Conservation (phyloP, 768 basidiomycete species). For the Lyophyllum shimeji region DNA sequence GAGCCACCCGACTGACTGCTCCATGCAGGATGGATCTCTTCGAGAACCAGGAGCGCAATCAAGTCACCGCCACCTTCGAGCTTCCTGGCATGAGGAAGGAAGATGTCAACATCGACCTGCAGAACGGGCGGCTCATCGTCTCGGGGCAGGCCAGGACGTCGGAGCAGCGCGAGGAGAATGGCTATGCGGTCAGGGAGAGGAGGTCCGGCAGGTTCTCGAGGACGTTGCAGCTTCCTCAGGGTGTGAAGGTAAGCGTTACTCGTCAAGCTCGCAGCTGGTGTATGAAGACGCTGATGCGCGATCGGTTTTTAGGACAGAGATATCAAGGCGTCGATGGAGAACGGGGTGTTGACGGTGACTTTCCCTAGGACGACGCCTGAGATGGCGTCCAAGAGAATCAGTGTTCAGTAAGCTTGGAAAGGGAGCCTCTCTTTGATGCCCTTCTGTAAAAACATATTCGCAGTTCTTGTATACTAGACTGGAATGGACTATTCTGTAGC, state of each 20-base stretch:
- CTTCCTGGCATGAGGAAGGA: conserved; percentile 52
- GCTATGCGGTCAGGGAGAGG: conserved; percentile 42
- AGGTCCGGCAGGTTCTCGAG: conserved; percentile 45
- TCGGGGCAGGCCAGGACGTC: conserved; percentile 38
- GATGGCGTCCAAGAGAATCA: conserved; percentile 40
- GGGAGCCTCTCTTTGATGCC: too few species aligned
- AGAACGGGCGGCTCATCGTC: conserved; percentile 42
- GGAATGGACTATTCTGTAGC: too few species aligned
- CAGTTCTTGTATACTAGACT: too few species aligned
- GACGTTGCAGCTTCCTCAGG: conserved; percentile 42
- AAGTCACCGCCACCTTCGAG: conserved; percentile 51
- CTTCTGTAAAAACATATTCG: too few species aligned
- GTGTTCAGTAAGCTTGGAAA: conserved; percentile 16
- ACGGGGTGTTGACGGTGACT: conserved; percentile 43
- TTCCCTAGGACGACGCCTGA: conserved; percentile 45
- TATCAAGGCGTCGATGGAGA: conserved; percentile 44
- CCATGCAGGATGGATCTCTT: conserved; percentile 44
- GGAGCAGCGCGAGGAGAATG: conserved; percentile 27
- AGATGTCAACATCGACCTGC: conserved; percentile 43
- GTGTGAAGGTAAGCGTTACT: conserved; percentile 37
- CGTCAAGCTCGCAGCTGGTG: neutral
- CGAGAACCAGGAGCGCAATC: conserved; percentile 36
- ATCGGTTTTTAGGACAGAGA: conserved; percentile 33
- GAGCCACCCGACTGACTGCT: neutral
- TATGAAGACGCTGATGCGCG: neutral